Conservation (phyloP, 306 rosid species). For the Lablab purpureus region DNA sequence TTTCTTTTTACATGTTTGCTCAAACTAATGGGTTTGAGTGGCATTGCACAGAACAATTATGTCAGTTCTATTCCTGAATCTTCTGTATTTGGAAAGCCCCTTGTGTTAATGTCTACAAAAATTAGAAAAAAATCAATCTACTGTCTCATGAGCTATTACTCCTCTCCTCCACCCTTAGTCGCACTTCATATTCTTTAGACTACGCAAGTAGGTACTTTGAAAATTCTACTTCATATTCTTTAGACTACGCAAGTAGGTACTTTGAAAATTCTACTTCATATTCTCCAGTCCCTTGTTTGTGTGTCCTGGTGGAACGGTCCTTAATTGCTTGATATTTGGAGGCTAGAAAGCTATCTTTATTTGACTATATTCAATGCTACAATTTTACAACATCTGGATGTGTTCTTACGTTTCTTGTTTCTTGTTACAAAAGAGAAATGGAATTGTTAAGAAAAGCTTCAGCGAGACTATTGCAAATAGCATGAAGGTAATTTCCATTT, state of each 20-base stretch:
- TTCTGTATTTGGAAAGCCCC: constrained; percentile 67
- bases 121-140: constrained; percentile 61
- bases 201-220: constrained; percentile 92
- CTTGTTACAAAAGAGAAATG: no score
- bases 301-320: background rate
- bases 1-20: constrained; percentile 17
- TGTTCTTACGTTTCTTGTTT: constrained; percentile 33
- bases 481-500: constrained; percentile 63
- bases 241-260: no score
- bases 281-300: no score
- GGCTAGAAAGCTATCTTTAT: constrained; percentile 9
- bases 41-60: constrained; percentile 67
- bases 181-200: no score
- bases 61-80: constrained; percentile 50
- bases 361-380: constrained; percentile 18
- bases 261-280: no score
- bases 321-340: background rate
- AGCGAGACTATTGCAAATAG: constrained; percentile 72
- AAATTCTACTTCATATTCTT: no score
- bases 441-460: constrained; percentile 88
- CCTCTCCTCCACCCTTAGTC: constrained; percentile 48
- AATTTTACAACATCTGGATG: constrained; percentile 8
- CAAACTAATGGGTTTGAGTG: constrained; percentile 43
- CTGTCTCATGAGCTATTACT: constrained; percentile 51
- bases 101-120: constrained; percentile 59